These are phyloP conservation scores for Vickermania ingenoplastis DNA, from an alignment of 208 protist species.

Conservation along the genomic window DNA sequence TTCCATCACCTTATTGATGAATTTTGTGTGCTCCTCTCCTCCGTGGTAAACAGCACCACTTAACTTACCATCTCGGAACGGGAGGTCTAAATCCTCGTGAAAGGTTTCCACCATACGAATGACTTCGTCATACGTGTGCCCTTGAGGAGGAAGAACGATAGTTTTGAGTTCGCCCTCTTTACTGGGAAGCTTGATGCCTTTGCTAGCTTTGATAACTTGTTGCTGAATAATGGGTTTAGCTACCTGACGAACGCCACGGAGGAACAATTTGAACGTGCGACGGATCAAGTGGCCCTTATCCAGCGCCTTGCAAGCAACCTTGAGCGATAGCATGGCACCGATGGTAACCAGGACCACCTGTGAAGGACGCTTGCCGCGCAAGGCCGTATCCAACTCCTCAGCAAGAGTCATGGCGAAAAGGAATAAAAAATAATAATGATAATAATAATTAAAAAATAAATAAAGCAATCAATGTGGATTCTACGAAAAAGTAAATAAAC, in stretches of 20 bases:
- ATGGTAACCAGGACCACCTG: constrained; percentile 54
- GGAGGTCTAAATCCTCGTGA: constrained; percentile 61
- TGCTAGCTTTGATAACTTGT: constrained; percentile 26
- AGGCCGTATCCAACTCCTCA: constrained; percentile 40
- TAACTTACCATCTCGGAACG: constrained; percentile 63
- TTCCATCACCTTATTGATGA: constrained; percentile 86
- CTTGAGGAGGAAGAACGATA: constrained; percentile 39
- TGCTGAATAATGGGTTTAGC: constrained; percentile 44
- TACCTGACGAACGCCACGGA: constrained; percentile 41
- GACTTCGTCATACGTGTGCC: constrained; percentile 40
- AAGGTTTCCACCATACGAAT: constrained; percentile 29
- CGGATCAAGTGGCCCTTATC: constrained; percentile 39
- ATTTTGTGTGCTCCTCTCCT: constrained; percentile 55
- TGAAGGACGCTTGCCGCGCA: constrained; percentile 38
- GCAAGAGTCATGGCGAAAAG: constrained; percentile 25
- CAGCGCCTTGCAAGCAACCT: constrained; percentile 28
- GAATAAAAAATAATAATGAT: no score
- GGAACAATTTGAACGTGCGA: constrained; percentile 39
- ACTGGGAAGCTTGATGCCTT: constrained; percentile 53
- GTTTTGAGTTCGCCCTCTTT: constrained; percentile 65
- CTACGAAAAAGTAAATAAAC: no score
- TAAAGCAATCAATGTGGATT: no score
- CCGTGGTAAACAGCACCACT: constrained; percentile 93
- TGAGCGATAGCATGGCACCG: constrained; percentile 15
- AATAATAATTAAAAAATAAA: no score